Conservation (phyloP, 805 yeast genomes). For the Ascoidea rubescens region DNA sequence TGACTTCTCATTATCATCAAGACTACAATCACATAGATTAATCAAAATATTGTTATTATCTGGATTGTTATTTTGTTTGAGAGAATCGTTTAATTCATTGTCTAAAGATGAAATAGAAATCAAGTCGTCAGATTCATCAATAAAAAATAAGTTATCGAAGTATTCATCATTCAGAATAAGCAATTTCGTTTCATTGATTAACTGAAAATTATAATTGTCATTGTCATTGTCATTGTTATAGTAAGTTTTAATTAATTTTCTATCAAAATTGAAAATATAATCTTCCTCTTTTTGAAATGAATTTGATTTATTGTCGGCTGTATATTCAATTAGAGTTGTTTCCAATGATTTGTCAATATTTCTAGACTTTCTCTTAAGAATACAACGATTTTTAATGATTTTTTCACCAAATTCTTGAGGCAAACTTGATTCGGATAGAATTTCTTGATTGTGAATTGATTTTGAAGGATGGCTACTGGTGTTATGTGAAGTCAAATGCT, state of each 20-base stretch:
- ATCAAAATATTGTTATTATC: not conserved
- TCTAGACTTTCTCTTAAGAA: not conserved
- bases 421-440: no score
- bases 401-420: no score
- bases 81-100: not conserved
- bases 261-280: not conserved
- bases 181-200: not conserved
- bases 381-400: not conserved
- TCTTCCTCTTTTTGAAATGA: not conserved
- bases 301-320: not conserved
- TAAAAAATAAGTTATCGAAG: not conserved
- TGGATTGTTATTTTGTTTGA: not conserved
- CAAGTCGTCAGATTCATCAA: not conserved
- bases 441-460: no score
- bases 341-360: not conserved
- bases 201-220: not conserved
- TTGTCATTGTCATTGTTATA: not conserved
- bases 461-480: no score
- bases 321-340: not conserved
- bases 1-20: no score
- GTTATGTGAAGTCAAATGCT: no score
- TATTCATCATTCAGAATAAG: no score
- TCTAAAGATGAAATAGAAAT: not conserved
- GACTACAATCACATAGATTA: not conserved
- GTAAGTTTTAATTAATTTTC: no score